Conservation (phyloP, 495 filamentous ascomycete genomes). For the Cairneyella variabilis region DNA sequence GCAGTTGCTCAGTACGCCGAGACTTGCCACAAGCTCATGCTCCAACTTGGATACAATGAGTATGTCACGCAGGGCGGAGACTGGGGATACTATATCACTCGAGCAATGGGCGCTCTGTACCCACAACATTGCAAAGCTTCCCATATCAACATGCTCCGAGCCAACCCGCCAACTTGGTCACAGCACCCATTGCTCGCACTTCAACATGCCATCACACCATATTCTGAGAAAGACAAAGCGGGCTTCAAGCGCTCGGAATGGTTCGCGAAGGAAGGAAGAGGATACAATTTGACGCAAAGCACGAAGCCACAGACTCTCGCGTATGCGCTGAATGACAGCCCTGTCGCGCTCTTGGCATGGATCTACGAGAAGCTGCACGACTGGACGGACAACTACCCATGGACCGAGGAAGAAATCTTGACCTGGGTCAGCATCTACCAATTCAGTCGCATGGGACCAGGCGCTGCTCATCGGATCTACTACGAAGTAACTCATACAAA, state of each 20-base stretch:
- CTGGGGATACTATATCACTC: slow-evolving; percentile 63
- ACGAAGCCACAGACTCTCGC: slow-evolving; percentile 66
- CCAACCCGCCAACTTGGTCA: slow-evolving; percentile 20
- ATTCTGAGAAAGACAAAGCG: slow-evolving; percentile 34
- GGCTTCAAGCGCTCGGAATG: slow-evolving; percentile 40
- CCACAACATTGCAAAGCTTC: slow-evolving; percentile 53
- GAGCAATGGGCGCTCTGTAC: slow-evolving; percentile 52
- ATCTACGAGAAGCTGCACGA: slow-evolving; percentile 69
- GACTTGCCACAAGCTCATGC: slow-evolving; percentile 61
- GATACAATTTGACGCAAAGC: slow-evolving; percentile 48
- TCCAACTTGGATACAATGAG: slow-evolving; percentile 58
- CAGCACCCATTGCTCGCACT: slow-evolving; percentile 17
- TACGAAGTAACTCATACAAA: slow-evolving; percentile 42
- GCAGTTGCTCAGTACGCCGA: slow-evolving; percentile 57
- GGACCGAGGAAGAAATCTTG: slow-evolving; percentile 64
- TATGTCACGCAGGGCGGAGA: slow-evolving; percentile 71
- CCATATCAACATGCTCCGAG: slow-evolving; percentile 42
- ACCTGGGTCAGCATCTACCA: slow-evolving; percentile 63
- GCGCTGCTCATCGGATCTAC: slow-evolving; percentile 55
- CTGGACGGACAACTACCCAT: slow-evolving; percentile 63
- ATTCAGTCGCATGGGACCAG: slow-evolving; percentile 54
- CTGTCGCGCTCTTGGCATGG: slow-evolving; percentile 62
- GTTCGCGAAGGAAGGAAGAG: slow-evolving; percentile 31
- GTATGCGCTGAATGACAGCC: slow-evolving; percentile 54
- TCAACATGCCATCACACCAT: slow-evolving; percentile 17